Percentiles rank a stretch among this genome's conserved stretches.
Evolutionary conservation across 306 rosid species (phyloP).

Genomic region (Inga laurina): DNA sequence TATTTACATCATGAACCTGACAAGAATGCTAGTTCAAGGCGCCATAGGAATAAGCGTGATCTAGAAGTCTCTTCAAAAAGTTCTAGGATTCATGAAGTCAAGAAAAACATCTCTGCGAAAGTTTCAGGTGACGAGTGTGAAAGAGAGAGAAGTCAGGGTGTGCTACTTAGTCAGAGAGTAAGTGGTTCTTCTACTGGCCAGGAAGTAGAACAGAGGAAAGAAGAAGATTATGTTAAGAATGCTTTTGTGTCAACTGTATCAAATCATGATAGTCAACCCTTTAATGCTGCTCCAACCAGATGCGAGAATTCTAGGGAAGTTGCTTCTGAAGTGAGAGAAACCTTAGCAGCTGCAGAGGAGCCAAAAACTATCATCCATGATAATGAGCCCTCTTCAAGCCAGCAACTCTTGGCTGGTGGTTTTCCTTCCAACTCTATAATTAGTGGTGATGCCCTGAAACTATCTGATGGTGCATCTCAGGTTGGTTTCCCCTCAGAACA

Average conservation of each 20-base stretch:
- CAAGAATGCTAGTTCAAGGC: slow-evolving; percentile 64
- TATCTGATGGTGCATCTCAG: slow-evolving; percentile 40
- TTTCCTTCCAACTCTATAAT: slow-evolving; percentile 38
- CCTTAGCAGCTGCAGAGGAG: slow-evolving; percentile 38
- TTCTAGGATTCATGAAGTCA: slow-evolving; percentile 42
- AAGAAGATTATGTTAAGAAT: slow-evolving; percentile 40
- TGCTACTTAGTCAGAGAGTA: slow-evolving; percentile 38
- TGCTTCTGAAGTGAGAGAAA: slow-evolving; percentile 38
- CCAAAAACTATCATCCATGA: slow-evolving; percentile 31
- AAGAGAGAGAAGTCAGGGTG: slow-evolving; percentile 49
- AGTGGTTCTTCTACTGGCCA: slow-evolving; percentile 29
- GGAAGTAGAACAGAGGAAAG: slow-evolving; percentile 42
- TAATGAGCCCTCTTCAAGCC: slow-evolving; percentile 38
- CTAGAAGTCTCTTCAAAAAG: slow-evolving; percentile 45
- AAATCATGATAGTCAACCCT: slow-evolving; percentile 32
- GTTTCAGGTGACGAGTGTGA: slow-evolving; percentile 42
- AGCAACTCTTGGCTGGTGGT: slow-evolving; percentile 40
- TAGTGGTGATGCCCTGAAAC: slow-evolving; percentile 39
- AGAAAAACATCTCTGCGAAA: slow-evolving; percentile 35
- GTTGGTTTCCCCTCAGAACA: slow-evolving; percentile 33
- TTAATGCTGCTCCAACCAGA: slow-evolving; percentile 35
- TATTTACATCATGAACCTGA: slow-evolving; percentile 71
- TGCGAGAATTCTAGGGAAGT: slow-evolving; percentile 45
- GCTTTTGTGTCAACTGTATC: slow-evolving; percentile 31
- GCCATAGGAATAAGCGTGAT: slow-evolving; percentile 53